These are phyloP conservation scores for Rosa rugosa DNA, from an alignment of 306 rosid genomes.

Conservation along the genomic window DNA sequence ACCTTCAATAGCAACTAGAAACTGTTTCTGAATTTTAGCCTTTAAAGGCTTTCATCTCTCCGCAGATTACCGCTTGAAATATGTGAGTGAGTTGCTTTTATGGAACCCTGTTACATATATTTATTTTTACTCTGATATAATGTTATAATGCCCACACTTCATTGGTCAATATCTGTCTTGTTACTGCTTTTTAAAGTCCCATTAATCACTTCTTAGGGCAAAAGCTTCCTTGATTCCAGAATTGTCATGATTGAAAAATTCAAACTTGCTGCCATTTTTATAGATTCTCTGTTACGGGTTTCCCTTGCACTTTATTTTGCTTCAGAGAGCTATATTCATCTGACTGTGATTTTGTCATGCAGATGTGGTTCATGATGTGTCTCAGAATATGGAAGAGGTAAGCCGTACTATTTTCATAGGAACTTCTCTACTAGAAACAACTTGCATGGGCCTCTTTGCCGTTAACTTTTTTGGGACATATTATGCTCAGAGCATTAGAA, in stretches of 20 bases:
- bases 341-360: slow-evolving; percentile 29
- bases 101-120: background rate
- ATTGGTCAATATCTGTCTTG: background rate
- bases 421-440: background rate
- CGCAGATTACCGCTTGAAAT: background rate
- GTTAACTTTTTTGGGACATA: slow-evolving; percentile 1
- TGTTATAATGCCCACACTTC: background rate
- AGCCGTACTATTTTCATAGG: background rate
- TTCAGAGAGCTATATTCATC: slow-evolving; percentile 6
- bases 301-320: background rate
- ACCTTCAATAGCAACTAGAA: background rate
- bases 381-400: slow-evolving; percentile 63
- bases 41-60: background rate
- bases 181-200: background rate
- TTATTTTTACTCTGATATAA: background rate
- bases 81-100: background rate
- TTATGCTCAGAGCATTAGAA: slow-evolving; percentile 8
- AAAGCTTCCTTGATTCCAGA: background rate
- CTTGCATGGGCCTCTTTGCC: slow-evolving; percentile 9
- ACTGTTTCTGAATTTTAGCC: background rate
- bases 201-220: background rate
- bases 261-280: background rate
- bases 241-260: background rate
- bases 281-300: background rate
- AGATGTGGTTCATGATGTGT: slow-evolving; percentile 53